Percentiles rank a stretch among this genome's conserved stretches.
Conservation (phyloP, 192 early-diverging fungal genomes). For the Borealophlyctis nickersoniae region DNA sequence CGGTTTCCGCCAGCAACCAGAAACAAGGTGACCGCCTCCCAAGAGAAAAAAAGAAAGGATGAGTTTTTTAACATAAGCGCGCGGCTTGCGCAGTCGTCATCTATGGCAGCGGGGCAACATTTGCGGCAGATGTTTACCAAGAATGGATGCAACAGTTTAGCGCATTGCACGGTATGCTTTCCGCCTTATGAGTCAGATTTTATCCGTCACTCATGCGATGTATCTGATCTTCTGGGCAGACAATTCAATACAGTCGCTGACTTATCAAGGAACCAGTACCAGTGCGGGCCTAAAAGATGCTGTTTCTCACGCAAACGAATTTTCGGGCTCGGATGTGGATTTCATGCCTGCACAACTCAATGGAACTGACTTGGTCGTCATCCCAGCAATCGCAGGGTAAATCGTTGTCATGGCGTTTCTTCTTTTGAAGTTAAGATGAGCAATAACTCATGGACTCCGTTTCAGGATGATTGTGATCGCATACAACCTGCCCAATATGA, state of each 20-base stretch:
- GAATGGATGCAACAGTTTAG: not conserved
- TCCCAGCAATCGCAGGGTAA: not conserved
- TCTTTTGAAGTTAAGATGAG: not conserved
- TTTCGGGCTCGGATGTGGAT: not conserved
- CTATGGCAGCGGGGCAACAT: not conserved
- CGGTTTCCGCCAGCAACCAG: no score
- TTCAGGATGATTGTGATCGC: slow-evolving; percentile 18
- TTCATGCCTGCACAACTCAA: not conserved
- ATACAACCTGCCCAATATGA: slow-evolving; percentile 14
- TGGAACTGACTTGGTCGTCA: not conserved
- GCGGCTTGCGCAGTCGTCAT: no score
- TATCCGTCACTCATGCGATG: not conserved
- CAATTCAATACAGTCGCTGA: not conserved
- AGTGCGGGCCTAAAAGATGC: not conserved
- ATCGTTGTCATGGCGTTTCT: not conserved
- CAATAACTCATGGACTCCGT: not conserved
- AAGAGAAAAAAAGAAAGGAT: no score
- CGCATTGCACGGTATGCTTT: not conserved
- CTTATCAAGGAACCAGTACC: not conserved
- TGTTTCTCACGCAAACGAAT: not conserved
- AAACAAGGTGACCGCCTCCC: no score
- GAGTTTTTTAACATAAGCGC: no score
- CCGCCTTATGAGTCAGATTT: not conserved
- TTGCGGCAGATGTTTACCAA: not conserved
- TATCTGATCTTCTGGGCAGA: not conserved